Conservation (phyloP, 2,329 filamentous ascomycete genomes). For the Atkinsonella hypoxylon region DNA sequence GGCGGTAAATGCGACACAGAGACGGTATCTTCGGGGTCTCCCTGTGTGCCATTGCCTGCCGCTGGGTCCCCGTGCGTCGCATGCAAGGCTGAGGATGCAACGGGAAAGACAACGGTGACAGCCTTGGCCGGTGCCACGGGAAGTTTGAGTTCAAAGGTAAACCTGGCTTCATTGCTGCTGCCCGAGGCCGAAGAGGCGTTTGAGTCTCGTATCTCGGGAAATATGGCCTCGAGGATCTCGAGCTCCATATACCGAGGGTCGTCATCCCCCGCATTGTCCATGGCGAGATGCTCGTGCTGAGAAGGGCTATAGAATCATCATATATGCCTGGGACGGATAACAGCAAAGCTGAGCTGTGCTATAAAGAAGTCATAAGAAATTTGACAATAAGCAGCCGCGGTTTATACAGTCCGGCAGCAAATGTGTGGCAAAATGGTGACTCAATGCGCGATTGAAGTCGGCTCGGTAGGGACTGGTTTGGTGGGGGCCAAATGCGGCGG, state of each 20-base stretch:
- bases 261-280: constrained; percentile 35
- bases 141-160: constrained; percentile 43
- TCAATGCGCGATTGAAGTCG: background rate
- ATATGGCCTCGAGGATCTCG: constrained; percentile 50
- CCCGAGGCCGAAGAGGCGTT: constrained; percentile 21
- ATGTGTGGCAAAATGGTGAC: background rate
- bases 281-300: constrained; percentile 10
- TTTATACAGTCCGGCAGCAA: background rate
- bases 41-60: constrained; percentile 3
- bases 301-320: background rate
- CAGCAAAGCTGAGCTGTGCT: background rate
- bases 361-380: background rate
- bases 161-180: constrained; percentile 10
- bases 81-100: constrained; percentile 22
- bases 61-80: background rate
- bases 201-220: constrained; percentile 46
- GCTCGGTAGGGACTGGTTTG: too few species aligned
- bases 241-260: constrained; percentile 48
- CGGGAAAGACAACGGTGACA: constrained; percentile 46
- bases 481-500: background rate
- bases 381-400: background rate
- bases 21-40: constrained; percentile 29
- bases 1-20: constrained; percentile 46
- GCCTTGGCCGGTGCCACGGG: constrained; percentile 42
- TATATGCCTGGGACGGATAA: background rate